Conservation (phyloP, 345 rosid species). For the Anacardium occidentale region DNA sequence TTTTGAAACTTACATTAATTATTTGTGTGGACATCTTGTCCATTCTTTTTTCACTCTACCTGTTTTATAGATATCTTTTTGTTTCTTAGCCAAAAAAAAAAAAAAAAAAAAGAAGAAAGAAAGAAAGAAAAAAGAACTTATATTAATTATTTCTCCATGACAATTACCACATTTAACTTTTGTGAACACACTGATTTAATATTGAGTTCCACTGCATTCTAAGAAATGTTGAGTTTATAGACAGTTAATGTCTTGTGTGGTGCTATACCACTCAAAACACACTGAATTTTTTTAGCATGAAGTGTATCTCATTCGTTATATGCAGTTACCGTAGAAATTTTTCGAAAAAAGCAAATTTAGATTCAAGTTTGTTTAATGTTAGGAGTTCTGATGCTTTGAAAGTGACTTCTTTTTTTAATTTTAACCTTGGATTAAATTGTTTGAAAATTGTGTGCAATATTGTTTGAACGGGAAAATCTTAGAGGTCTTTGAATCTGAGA, state of each 20-base stretch:
- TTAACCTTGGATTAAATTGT: neutral
- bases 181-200: no score
- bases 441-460: neutral
- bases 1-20: neutral
- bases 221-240: neutral
- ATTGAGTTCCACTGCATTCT: neutral
- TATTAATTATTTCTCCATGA: no score
- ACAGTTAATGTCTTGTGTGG: neutral
- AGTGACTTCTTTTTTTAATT: neutral
- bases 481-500: neutral
- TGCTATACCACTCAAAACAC: neutral
- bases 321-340: no score
- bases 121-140: no score
- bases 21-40: no score
- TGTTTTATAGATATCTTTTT: no score
- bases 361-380: neutral
- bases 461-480: neutral
- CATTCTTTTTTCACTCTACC: no score
- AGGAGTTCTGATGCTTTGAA: conserved; percentile 5
- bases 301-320: neutral
- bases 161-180: no score
- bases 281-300: neutral
- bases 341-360: no score
- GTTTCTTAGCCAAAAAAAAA: no score
- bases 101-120: no score